Evolutionary conservation across 768 basidiomycete genomes (phyloP).

Genomic region (Mycena albidolilacea): DNA sequence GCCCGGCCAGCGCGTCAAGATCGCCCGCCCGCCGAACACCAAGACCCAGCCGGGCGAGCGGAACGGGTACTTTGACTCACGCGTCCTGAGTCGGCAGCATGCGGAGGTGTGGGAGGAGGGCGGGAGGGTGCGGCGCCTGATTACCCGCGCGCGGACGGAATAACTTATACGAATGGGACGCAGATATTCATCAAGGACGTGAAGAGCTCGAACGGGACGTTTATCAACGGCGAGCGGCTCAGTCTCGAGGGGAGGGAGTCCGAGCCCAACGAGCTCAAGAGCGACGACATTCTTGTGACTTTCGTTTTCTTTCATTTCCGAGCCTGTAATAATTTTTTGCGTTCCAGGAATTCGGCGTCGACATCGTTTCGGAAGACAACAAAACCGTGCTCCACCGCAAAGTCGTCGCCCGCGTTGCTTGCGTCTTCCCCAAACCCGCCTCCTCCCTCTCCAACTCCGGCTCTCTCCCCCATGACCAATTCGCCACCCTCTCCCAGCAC

Average conservation of each 20-base stretch:
- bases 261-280: conserved; percentile 94
- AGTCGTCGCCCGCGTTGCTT: conserved; percentile 94
- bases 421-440: conserved; percentile 76
- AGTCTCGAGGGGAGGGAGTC: conserved; percentile 92
- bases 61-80: conserved; percentile 97
- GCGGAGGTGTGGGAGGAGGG: conserved; percentile 97
- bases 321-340: no score
- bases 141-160: neutral
- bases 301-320: neutral
- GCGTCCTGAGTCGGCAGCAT: conserved; percentile 93
- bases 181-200: conserved; percentile 99
- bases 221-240: conserved; percentile 96
- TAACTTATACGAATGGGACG: conserved; percentile 4
- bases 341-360: conserved; percentile 97
- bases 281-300: conserved; percentile 92
- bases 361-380: conserved; percentile 98
- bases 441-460: neutral
- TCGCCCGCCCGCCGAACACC: conserved; percentile 95
- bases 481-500: conserved; percentile 22
- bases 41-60: conserved; percentile 94
- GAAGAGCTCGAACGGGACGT: conserved; percentile 98
- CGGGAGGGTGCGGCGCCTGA: conserved; percentile 73
- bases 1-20: conserved; percentile 82
- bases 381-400: conserved; percentile 98
- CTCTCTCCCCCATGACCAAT: conserved; percentile 32